Conservation (phyloP, 306 rosid genomes). For the Cucumis cinereus region DNA sequence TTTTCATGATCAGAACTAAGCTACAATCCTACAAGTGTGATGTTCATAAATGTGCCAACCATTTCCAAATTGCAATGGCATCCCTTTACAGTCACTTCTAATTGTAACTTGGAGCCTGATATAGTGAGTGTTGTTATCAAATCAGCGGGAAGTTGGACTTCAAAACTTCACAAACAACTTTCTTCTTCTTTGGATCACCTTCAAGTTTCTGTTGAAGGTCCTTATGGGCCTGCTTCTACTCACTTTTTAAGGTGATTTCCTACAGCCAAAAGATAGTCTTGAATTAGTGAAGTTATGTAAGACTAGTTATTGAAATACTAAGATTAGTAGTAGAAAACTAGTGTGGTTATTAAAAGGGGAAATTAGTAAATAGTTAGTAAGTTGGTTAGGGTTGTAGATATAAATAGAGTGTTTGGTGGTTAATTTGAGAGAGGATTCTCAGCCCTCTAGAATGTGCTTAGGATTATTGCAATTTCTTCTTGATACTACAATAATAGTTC, state of each 20-base stretch:
- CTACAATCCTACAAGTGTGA: slow-evolving; percentile 46
- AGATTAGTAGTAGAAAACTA: too few relatives aligned
- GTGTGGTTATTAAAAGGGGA: too few relatives aligned
- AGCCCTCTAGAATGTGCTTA: too few relatives aligned
- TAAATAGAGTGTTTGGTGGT: too few relatives aligned
- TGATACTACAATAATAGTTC: too few relatives aligned
- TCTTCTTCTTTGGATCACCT: slow-evolving; percentile 31
- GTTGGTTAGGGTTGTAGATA: too few relatives aligned
- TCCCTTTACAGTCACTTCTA: slow-evolving; percentile 64
- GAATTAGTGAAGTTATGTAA: background rate
- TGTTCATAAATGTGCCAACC: slow-evolving; percentile 54
- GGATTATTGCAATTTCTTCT: too few relatives aligned
- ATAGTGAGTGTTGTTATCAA: slow-evolving; percentile 38
- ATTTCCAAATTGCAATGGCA: slow-evolving; percentile 79
- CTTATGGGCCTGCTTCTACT: slow-evolving; percentile 49
- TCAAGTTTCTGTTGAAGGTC: slow-evolving; percentile 70
- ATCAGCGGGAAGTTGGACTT: slow-evolving; percentile 48
- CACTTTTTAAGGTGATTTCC: slow-evolving; percentile 34
- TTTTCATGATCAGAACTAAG: slow-evolving; percentile 24
- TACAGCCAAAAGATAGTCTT: background rate
- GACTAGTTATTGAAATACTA: too few relatives aligned
- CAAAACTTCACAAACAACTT: slow-evolving; percentile 32
- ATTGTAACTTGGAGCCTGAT: slow-evolving; percentile 33
- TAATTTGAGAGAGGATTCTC: too few relatives aligned
- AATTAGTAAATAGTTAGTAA: too few relatives aligned